phyloP scores from a whole-genome alignment of 106 monocot genomes.

The Cymbidium sinense region DNA sequence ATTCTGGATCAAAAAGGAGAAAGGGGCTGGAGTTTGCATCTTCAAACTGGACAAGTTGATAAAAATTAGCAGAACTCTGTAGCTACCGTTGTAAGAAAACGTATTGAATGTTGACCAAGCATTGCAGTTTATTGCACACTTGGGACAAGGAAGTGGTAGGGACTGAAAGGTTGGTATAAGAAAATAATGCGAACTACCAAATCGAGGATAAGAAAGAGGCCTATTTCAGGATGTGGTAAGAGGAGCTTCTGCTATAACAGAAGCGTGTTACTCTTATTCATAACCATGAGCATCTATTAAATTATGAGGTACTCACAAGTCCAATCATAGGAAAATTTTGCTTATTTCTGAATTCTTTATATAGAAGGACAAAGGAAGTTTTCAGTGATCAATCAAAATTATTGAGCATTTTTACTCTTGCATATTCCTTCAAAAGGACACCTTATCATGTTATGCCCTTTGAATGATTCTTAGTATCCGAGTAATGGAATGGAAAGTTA shows the following conservation, averaged over 20 bases:
- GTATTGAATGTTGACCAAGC: neutral
- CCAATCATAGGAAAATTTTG: neutral
- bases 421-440: neutral
- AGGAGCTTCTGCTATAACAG: neutral
- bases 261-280: neutral
- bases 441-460: neutral
- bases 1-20: neutral
- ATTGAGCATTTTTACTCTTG: neutral
- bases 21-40: neutral
- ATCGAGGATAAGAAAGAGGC: neutral
- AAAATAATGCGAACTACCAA: neutral
- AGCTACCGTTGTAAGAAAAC: neutral
- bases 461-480: neutral
- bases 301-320: neutral
- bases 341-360: neutral
- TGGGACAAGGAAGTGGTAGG: neutral
- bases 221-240: neutral
- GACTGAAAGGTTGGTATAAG: neutral
- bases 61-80: neutral
- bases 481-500: neutral
- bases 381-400: neutral
- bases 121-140: neutral
- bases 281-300: neutral
- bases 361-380: neutral
- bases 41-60: neutral